Base-by-base conservation (phyloP, 2,329 filamentous ascomycete genomes). In the Xylariaceae sp. region DNA sequence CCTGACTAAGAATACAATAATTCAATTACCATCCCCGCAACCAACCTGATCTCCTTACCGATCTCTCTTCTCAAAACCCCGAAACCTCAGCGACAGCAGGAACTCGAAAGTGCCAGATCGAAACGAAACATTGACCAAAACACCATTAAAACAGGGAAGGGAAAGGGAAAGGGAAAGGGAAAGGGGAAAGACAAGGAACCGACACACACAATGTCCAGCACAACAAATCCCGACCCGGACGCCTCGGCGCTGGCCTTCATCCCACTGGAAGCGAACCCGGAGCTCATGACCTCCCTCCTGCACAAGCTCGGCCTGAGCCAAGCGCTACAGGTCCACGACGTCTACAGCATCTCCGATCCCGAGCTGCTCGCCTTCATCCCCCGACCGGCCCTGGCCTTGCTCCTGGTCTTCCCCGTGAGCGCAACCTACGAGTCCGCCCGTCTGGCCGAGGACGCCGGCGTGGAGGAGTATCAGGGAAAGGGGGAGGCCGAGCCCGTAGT, bases 331-430 rank as follows among this genome's bases (percentile, higher is more conserved):
- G 82, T 95, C 65, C 83, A 94, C 70, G 90, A 97, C 65, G 87
- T 97, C 62, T 96, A 83, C 74, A 89, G 83, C 51, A 82, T 97
- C 57, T 83, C 85, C 48, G 89, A 97, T 36, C 81, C 85, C 0
- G 81, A 88, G 36, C 76, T 96, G 27, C 79, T 97, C 36, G 76
- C 80, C 45, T 88, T 95, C 64, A 79, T 97, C 27, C 89, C 92
- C 0, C 85, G 89, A 2, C 92, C 92, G 2, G 85, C 87, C 2
- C 76, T 88, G 49, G 90, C 90, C 5, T 78, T 97, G 12, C 81
- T 97, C 21, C 83, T 97, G 52, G 88, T 97, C 49, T 95, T 96
- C 63, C 90, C 92, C 50, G 75, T 94, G 47, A 87, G 78, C 38
- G 70, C 79, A 34, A 74, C 76, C 29, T 96, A 95, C 72, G 85